Percentiles rank a stretch among this genome's conserved stretches.
Evolutionary conservation across 495 filamentous ascomycete species (phyloP).

Genomic region (Aspergillus wentii): DNA sequence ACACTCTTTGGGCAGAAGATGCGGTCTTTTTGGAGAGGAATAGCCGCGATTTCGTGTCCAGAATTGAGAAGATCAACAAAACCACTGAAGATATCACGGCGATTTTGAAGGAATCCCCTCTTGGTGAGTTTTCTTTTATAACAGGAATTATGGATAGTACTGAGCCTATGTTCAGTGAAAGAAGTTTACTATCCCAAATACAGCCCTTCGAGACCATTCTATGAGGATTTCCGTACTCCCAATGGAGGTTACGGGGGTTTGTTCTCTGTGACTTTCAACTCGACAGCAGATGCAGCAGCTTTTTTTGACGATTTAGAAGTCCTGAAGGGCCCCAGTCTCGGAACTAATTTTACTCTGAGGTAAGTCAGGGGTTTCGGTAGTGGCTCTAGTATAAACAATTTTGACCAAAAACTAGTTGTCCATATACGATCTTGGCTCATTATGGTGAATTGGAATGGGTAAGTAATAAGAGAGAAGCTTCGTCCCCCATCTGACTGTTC

Average conservation of each 20-base stretch:
- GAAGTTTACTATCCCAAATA: conserved; percentile 83
- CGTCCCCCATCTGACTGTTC: no score
- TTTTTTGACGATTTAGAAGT: conserved; percentile 88
- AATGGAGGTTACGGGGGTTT: conserved; percentile 88
- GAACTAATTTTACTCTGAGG: conserved; percentile 92
- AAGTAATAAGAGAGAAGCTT: no score
- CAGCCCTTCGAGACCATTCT: conserved; percentile 60
- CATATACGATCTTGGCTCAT: conserved; percentile 89
- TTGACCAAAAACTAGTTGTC: conserved; percentile 47
- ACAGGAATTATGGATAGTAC: background rate
- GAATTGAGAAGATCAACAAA: conserved; percentile 77
- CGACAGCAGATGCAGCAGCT: conserved; percentile 61
- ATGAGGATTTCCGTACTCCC: conserved; percentile 71
- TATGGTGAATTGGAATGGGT: conserved; percentile 89
- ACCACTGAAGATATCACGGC: conserved; percentile 83
- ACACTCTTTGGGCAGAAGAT: conserved; percentile 91
- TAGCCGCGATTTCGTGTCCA: conserved; percentile 81
- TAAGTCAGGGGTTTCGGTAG: conserved; percentile 18
- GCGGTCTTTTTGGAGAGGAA: conserved; percentile 93
- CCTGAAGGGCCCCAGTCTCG: conserved; percentile 88
- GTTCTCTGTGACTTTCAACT: conserved; percentile 74
- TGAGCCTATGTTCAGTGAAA: conserved; percentile 51
- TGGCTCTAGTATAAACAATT: conserved; percentile 9
- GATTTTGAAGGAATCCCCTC: conserved; percentile 52
- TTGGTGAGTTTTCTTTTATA: conserved; percentile 30